Evolutionary conservation across 257 asterid species (phyloP).

Genomic region (Knoxia roxburghii): DNA sequence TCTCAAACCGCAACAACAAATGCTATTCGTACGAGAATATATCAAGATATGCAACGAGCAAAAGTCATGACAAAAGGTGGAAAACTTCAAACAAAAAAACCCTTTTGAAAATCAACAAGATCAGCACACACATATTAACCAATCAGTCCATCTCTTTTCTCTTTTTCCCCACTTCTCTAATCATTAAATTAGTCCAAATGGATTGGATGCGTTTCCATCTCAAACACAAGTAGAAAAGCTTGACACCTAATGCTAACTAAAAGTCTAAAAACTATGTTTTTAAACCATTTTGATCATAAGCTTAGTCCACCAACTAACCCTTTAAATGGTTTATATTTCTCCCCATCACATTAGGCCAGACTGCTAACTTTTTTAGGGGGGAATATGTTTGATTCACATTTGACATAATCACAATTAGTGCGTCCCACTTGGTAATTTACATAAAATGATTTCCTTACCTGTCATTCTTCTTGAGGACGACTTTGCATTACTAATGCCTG

Average conservation of each 20-base stretch:
- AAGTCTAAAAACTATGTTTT: neutral
- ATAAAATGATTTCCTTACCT: conserved; percentile 33
- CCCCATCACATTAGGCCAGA: conserved; percentile 27
- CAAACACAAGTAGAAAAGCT: conserved; percentile 37
- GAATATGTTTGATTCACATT: conserved; percentile 23
- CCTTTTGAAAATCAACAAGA: neutral
- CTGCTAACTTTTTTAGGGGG: conserved; percentile 26
- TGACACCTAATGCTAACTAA: conserved; percentile 45
- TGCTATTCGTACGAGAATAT: too few relatives aligned
- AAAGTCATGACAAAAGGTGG: too few relatives aligned
- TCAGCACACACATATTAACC: conserved; percentile 5
- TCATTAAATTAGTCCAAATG: conserved; percentile 5
- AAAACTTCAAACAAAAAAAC: neutral
- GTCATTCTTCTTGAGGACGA: conserved; percentile 27
- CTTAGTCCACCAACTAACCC: conserved; percentile 27
- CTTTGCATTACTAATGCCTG: conserved; percentile 21
- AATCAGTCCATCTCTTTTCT: neutral
- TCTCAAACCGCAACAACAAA: too few relatives aligned
- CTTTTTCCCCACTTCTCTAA: neutral
- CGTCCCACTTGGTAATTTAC: conserved; percentile 31
- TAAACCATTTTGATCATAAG: conserved; percentile 23
- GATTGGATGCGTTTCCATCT: conserved; percentile 31
- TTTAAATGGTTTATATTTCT: conserved; percentile 11
- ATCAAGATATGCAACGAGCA: too few relatives aligned
- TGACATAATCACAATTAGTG: conserved; percentile 51